Base-by-base conservation (phyloP, 2,329 filamentous ascomycete genomes). In the Epichloe brachyelytri region DNA sequence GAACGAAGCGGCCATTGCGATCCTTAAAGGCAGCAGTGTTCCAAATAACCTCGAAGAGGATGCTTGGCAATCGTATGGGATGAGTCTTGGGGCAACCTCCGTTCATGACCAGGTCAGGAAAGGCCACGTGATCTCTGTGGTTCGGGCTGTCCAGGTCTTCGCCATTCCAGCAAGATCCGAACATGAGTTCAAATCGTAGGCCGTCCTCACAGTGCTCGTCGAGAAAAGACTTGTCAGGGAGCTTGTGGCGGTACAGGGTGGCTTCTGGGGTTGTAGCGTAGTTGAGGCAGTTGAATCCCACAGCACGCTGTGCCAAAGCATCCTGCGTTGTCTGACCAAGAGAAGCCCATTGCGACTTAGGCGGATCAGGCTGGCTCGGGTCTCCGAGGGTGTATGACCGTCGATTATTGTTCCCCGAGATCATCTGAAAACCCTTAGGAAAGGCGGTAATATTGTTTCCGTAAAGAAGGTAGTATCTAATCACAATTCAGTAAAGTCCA, bases 211-310 rank as follows among this genome's bases (percentile, higher is more conserved):
- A 97, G 68, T 91, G 82, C 50, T 75, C 76, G 62, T 96, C 89
- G 37, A 95, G 74, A 63, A 80, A 94, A 0, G 69, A 68, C 75
- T 95, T 94, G 60, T 84, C 78, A 0, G 91, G 90, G 59, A 96
- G 61, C 63, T 79, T 82, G 67, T 95, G 90, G 57, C 90, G 88
- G 66, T 81, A 85, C 37, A 95, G 76, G 14, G 89, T 85, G 1
- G 77, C 76, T 66, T 95, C 89, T 2, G 85, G 72, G 0, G 67
- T 60, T 22, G 68, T 72, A 34, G 59, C 61, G 64, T 96, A 96
- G 78, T 97, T 83, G 54, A 98, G 71, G 69, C 93, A 97, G 75
- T 97, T 97, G 78, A 95, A 95, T 3, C 93, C 91, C 30, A 96
- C 60, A 10, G 90, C 88, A 55, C 90, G 88, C 72, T 95, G 85